A percentile compares a stretch with the other conserved stretches of the same genome.
These are phyloP conservation scores for Echinosphaeria canescens DNA, from an alignment of 2,329 filamentous ascomycete genomes.

Conservation along the genomic window DNA sequence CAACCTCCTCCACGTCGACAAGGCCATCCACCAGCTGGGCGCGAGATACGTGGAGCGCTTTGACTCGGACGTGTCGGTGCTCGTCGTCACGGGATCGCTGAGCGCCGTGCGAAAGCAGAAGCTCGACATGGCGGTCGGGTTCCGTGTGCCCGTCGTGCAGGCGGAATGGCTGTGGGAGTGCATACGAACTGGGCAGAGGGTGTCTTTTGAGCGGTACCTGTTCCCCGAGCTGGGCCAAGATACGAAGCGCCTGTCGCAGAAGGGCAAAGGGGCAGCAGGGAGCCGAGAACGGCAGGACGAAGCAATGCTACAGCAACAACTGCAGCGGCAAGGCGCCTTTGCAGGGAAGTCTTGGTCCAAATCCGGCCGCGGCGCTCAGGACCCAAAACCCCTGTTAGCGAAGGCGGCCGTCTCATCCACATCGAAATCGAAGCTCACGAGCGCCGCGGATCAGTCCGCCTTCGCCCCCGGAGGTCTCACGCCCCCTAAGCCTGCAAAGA, in stretches of 20 bases:
- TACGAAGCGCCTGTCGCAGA: no score
- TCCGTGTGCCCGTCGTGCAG: conserved; percentile 62
- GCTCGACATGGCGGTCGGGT: conserved; percentile 50
- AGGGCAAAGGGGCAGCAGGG: conserved; percentile 2
- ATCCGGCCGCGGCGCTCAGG: conserved; percentile 1
- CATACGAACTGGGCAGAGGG: conserved; percentile 31
- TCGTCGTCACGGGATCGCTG: conserved; percentile 49
- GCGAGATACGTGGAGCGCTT: conserved; percentile 65
- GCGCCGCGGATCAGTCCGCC: conserved; percentile 4
- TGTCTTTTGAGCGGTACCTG: conserved; percentile 21
- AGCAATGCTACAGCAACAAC: conserved; percentile 1
- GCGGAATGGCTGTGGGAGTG: conserved; percentile 74
- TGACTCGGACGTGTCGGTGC: conserved; percentile 45
- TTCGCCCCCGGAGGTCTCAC: conserved; percentile 7
- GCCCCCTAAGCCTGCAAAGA: conserved; percentile 1
- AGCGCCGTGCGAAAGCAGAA: conserved; percentile 48
- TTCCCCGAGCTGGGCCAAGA: conserved; percentile 23
- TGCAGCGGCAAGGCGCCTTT: no score
- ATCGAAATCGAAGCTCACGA: no score
- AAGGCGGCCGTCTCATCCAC: no score
- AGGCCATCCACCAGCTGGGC: conserved; percentile 54
- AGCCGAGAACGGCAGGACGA: not conserved
- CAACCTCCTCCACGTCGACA: conserved; percentile 68
- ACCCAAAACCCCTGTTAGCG: no score
- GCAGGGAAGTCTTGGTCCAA: conserved; percentile 5